Evolutionary conservation across 306 rosid species (phyloP).

Genomic region (Styphnolobium japonicum): DNA sequence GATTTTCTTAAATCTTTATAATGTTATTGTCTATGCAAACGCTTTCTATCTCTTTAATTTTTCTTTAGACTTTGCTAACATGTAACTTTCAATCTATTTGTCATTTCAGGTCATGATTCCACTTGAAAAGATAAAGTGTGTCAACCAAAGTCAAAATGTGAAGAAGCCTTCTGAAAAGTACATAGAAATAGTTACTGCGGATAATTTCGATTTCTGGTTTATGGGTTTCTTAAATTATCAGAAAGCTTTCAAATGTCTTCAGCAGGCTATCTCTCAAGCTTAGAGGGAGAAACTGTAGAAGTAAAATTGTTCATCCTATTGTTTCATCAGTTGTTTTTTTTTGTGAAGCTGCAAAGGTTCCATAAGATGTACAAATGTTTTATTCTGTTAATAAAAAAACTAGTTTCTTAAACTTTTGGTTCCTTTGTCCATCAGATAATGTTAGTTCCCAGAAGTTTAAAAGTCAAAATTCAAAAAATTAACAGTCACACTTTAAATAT

Average conservation of each 20-base stretch:
- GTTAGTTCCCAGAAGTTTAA: not conserved
- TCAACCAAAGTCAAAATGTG: conserved; percentile 42
- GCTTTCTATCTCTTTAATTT: not conserved
- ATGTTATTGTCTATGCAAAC: not conserved
- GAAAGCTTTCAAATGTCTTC: conserved; percentile 42
- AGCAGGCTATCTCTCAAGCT: conserved; percentile 34
- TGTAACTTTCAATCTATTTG: not conserved
- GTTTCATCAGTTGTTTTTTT: conserved; percentile 20
- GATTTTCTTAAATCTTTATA: not conserved
- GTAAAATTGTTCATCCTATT: conserved; percentile 1
- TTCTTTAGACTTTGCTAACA: not conserved
- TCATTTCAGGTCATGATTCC: conserved; percentile 50
- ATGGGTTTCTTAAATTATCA: conserved; percentile 57
- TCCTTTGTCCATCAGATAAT: not conserved
- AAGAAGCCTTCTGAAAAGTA: conserved; percentile 49
- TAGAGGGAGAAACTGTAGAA: not conserved
- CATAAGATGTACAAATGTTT: conserved; percentile 30
- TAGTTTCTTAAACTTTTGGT: not conserved
- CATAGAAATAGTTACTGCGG: conserved; percentile 50
- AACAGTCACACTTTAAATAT: not conserved
- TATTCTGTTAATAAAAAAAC: conserved; percentile 8
- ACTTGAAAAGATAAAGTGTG: conserved; percentile 37
- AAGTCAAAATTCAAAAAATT: not conserved
- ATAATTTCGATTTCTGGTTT: conserved; percentile 61
- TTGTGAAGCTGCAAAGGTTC: not conserved